Base-by-base conservation (phyloP, 2,329 filamentous ascomycete genomes). In the Monosporascus cannonballus region DNA sequence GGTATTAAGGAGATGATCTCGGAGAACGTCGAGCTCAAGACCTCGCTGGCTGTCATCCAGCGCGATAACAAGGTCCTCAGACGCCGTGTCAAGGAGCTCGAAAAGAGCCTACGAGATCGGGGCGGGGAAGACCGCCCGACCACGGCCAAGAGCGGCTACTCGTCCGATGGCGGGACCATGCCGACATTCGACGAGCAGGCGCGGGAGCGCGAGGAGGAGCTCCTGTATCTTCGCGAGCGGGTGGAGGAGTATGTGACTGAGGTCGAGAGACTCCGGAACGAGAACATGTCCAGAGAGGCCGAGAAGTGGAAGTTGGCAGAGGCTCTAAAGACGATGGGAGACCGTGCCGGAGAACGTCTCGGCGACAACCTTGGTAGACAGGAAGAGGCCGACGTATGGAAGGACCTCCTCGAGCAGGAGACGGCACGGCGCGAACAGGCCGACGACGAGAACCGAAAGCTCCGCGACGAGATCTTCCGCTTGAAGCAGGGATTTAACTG, bases 1-100 rank as follows among this genome's bases (percentile, higher is more conserved):
- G 91, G 92, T 58, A 87, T 99, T 68, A 96, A 96, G 72, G 93
- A 96, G 68, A 95, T 96, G 86, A 96, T 97, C 62, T 91, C 90
- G 45, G 93, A 96, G 70, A 99, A 96, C 63, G 93, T 97, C 4
- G 91, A 96, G 67, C 80, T 97, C 48, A 94, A 95, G 70, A 96
- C 93, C 0, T 90, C 89, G 55, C 82, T 96, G 45, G 85, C 93
- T 3, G 89, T 94, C 37, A 79, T 94, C 53, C 90, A 96, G 69
- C 90, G 95, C 58, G 94, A 99, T 64, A 94, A 90, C 67, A 94
- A 95, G 68, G 78, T 85, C 20, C 71, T 97, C 52, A 85, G 90
- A 22, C 85, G 87, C 56, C 86, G 88, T 59, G 80, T 96, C 53
- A 89, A 92, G 63, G 91, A 96, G 62, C 73, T 97, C 47, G 92